Evolutionary conservation across 2,329 filamentous ascomycete genomes (phyloP).

Genomic region (Trichoderma koningiopsis): DNA sequence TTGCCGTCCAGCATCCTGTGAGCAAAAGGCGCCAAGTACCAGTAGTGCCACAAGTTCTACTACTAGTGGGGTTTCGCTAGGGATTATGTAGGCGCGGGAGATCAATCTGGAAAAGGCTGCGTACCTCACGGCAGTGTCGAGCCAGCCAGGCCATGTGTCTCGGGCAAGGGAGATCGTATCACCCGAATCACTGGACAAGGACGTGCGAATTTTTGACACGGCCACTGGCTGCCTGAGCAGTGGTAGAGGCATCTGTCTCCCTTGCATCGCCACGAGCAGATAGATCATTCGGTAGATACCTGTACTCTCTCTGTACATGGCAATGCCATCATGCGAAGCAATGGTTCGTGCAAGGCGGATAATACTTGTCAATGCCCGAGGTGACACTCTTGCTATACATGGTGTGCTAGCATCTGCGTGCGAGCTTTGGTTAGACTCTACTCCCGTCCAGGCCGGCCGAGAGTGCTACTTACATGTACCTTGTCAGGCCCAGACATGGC

Average conservation of each 20-base stretch:
- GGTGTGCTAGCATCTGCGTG: background rate
- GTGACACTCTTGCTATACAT: background rate
- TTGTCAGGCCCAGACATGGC: background rate
- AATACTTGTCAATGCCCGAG: background rate
- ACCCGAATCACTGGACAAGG: background rate
- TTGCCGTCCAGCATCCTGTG: conserved; percentile 1
- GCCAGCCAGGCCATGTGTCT: conserved; percentile 21
- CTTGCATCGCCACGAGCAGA: conserved; percentile 2
- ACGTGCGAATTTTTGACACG: background rate
- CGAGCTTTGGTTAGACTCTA: background rate
- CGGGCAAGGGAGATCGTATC: conserved; percentile 22
- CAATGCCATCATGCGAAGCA: background rate
- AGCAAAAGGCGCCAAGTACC: conserved; percentile 7
- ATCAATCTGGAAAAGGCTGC: conserved; percentile 28
- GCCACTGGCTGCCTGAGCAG: background rate
- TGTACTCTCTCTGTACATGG: background rate
- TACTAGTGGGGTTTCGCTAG: conserved; percentile 6
- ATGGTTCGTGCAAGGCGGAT: conserved; percentile 10
- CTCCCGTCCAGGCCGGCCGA: background rate
- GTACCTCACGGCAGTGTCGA: conserved; percentile 22
- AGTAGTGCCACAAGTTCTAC: background rate
- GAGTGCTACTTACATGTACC: background rate
- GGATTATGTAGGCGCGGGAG: conserved; percentile 25
- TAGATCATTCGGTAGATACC: background rate
- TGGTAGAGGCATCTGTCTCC: background rate